A percentile compares a stretch with the other conserved stretches of the same genome.
Conservation (phyloP, 208 protist species). For the Strigomonas culicis region DNA sequence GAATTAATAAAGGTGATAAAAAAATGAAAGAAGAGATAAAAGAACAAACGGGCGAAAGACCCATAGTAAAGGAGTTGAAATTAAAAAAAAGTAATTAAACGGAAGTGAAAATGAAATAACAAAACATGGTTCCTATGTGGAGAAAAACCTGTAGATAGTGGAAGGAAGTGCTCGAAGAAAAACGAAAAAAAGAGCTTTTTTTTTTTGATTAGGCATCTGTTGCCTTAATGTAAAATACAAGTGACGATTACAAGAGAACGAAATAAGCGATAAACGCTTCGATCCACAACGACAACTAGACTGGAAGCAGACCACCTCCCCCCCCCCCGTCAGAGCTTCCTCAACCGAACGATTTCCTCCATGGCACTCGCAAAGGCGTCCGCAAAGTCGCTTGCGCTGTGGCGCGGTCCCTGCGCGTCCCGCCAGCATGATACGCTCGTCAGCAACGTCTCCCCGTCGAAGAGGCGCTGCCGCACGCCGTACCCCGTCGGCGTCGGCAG, state of each 20-base stretch:
- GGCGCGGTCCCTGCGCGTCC: slow-evolving; percentile 17
- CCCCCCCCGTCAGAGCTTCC: too few relatives aligned
- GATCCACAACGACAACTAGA: too few relatives aligned
- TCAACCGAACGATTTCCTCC: slow-evolving; percentile 14
- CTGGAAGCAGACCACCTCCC: too few relatives aligned
- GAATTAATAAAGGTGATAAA: slow-evolving; percentile 5
- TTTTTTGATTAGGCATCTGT: slow-evolving; percentile 3
- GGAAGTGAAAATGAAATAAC: neutral
- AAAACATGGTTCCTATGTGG: neutral
- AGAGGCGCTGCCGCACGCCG: slow-evolving; percentile 33
- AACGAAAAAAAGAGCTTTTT: slow-evolving; percentile 20
- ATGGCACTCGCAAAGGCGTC: neutral
- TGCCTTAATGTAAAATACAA: neutral
- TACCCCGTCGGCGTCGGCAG: slow-evolving; percentile 38
- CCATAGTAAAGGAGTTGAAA: neutral
- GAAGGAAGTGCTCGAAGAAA: slow-evolving; percentile 11
- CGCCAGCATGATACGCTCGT: slow-evolving; percentile 42
- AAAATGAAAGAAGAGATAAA: neutral
- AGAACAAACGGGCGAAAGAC: neutral
- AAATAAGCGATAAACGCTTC: too few relatives aligned
- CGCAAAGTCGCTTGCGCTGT: slow-evolving; percentile 30
- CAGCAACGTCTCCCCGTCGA: slow-evolving; percentile 16
- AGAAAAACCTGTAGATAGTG: slow-evolving; percentile 1
- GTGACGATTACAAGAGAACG: slow-evolving; percentile 11
- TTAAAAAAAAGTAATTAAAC: neutral